Base-by-base conservation (phyloP, 345 rosid genomes). In the Murraya paniculata region DNA sequence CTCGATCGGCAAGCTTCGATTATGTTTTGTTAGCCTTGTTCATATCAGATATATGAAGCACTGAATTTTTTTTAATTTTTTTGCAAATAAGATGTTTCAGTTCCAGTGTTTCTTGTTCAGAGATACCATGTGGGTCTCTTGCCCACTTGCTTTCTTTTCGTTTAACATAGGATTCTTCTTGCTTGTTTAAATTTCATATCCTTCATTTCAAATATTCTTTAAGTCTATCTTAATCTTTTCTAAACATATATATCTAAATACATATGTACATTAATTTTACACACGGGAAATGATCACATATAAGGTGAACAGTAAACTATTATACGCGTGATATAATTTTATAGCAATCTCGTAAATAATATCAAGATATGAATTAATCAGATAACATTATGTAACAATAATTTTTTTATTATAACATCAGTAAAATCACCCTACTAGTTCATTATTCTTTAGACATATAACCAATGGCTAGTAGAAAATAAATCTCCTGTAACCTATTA, bases 81-180 rank as follows among this genome's bases (percentile, higher is more conserved):
- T 48, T 62, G 62, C 30, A 39, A 64, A 30, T n/a, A 16, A 31
- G 4, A 3, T n/a, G 35, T 18, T 28, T 60, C 68, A 14, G 65
- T 68, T 41, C 60, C 73, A 65, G 9, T 65, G 73, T 67, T 66
- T 72, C 33, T 45, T 48, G 78, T n/a, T 81, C 73, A 50, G 71
- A 73, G 75, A 77, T 35, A 33, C 81, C 84, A 77, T 53, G 65
- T 68, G 62, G 56, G 28, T 65, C 65, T 65, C 21, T 61, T 30
- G 13, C 27, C 60, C 14, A 50, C 72, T 57, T 64, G 30, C 59
- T 64, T 22, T 56, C 62, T 19, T 22, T 9, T 16, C 19, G 38
- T 19, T 38, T 14, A 55, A 67, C 78, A 64, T 67, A 24, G 65
- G 72, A 76, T 65, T 50, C 72, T 33, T 76, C 72, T 64, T 76